A percentile compares a stretch with the other conserved stretches of the same genome.
Evolutionary conservation across 2,329 filamentous ascomycete genomes (phyloP).

Genomic region (Cyclaneusma minus): DNA sequence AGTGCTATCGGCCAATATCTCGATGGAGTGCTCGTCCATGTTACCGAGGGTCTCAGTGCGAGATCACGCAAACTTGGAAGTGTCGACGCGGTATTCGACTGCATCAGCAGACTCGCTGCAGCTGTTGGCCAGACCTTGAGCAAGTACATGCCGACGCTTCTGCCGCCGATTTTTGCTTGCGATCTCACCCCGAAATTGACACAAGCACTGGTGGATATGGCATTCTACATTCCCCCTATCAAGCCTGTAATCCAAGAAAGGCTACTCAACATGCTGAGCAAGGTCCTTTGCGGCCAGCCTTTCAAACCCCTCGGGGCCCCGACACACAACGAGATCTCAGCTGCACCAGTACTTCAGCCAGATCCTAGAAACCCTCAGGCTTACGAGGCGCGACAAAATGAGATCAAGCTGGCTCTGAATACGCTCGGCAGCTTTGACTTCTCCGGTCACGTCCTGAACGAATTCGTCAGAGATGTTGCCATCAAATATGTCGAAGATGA

Average conservation of each 20-base stretch:
- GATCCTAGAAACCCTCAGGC: slow-evolving; percentile 73
- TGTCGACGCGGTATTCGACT: slow-evolving; percentile 81
- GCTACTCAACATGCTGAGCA: slow-evolving; percentile 83
- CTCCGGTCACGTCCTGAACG: slow-evolving; percentile 79
- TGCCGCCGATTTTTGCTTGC: slow-evolving; percentile 94
- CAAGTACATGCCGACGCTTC: slow-evolving; percentile 92
- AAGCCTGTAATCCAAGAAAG: slow-evolving; percentile 88
- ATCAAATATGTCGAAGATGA: slow-evolving; percentile 98
- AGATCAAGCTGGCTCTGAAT: slow-evolving; percentile 85
- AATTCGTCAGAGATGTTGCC: slow-evolving; percentile 95
- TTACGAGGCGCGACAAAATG: slow-evolving; percentile 66
- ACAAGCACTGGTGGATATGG: slow-evolving; percentile 94
- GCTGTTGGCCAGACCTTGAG: slow-evolving; percentile 92
- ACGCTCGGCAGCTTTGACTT: slow-evolving; percentile 98
- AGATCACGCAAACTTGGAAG: slow-evolving; percentile 39
- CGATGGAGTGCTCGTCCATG: slow-evolving; percentile 84
- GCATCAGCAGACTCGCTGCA: slow-evolving; percentile 89
- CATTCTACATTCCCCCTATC: slow-evolving; percentile 93
- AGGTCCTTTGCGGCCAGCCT: slow-evolving; percentile 80
- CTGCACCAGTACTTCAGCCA: slow-evolving; percentile 70
- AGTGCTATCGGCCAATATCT: slow-evolving; percentile 91
- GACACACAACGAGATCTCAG: slow-evolving; percentile 61
- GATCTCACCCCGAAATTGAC: slow-evolving; percentile 87
- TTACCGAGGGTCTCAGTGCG: slow-evolving; percentile 74
- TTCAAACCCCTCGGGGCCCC: slow-evolving; percentile 89